Evolutionary conservation across 768 basidiomycete genomes (phyloP), one percentile per base, ranked within the genome.

Genomic region (Brasilioporus rufonigricans): DNA sequence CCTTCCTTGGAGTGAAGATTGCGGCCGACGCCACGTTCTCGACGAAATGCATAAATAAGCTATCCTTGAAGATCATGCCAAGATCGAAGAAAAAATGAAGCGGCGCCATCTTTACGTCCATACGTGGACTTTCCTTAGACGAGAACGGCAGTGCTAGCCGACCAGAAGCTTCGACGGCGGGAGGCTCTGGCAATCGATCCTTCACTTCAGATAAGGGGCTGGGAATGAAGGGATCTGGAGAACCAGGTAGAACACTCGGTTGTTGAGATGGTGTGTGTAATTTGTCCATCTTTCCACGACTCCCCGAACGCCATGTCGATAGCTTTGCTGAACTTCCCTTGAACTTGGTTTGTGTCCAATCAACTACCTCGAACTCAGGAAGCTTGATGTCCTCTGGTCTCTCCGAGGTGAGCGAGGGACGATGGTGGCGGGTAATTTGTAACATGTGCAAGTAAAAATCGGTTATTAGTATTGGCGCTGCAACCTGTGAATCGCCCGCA

Each of bases 31-130:
- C 59, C 33, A 79, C 36, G 14, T 80, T 77, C 10, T 81, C 74
- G 40, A 87, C 36, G 57, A 87, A 88, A 0, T 69, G 63, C 32
- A 81, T 63, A 43, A 76, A 71, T 55, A 68, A 74, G 48, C 56
- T 63, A 61, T 72, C 60, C 55, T 74, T 64, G 47, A 82, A 59
- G 19, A 76, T 59, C 51, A 74, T 66, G 32, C 71, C 78, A 44
- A 91, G 72, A 66, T 95, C 91, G 26, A 90, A 48, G 63, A 92
- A 91, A n/a, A 89, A 39, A 63, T 93, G 92, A 11, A 95, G 61
- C 11, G 93, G 87, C 11, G 74, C 73, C 9, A 82, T 62, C 27
- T 78, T 73, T 31, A 83, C 47, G 5, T 73, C 63, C 35, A 69
- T n/a, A 31, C 40, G 21, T 48, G 55, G 19, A 3, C 21, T 44